A percentile compares a stretch with the other conserved stretches of the same genome.
These are phyloP conservation scores for Stromatinia cepivora DNA, from an alignment of 2,329 filamentous ascomycete genomes.

Conservation along the genomic window DNA sequence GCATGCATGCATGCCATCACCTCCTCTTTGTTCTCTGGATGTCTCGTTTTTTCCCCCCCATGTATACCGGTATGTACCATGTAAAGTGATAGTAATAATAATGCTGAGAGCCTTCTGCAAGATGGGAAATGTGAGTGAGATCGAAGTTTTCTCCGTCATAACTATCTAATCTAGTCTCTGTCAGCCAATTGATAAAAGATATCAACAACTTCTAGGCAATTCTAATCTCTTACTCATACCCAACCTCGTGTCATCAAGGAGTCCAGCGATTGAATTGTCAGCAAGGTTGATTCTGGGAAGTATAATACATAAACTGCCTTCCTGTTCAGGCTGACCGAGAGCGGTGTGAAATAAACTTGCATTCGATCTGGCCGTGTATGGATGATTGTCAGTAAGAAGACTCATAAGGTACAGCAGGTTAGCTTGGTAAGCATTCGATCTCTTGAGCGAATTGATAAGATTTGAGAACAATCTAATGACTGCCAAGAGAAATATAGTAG, in stretches of 20 bases:
- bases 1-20: background rate
- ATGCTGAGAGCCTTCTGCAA: background rate
- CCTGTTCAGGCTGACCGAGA: slow-evolving; percentile 22
- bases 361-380: background rate
- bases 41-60: background rate
- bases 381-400: background rate
- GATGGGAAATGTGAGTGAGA: background rate
- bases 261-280: no score
- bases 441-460: background rate
- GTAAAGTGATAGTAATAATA: background rate
- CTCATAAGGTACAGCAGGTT: no score
- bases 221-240: background rate
- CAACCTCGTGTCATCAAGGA: no score
- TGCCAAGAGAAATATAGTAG: background rate
- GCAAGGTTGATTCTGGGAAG: background rate
- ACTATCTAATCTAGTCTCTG: background rate
- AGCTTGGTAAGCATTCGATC: background rate
- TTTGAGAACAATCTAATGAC: background rate
- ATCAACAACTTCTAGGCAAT: background rate
- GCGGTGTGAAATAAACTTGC: slow-evolving; percentile 13
- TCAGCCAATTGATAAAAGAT: background rate
- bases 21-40: background rate
- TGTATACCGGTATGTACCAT: background rate
- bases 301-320: slow-evolving; percentile 9
- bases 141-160: background rate